These are phyloP conservation scores for Aspergillus neoniger DNA, from an alignment of 2,329 filamentous ascomycete genomes.

Conservation along the genomic window DNA sequence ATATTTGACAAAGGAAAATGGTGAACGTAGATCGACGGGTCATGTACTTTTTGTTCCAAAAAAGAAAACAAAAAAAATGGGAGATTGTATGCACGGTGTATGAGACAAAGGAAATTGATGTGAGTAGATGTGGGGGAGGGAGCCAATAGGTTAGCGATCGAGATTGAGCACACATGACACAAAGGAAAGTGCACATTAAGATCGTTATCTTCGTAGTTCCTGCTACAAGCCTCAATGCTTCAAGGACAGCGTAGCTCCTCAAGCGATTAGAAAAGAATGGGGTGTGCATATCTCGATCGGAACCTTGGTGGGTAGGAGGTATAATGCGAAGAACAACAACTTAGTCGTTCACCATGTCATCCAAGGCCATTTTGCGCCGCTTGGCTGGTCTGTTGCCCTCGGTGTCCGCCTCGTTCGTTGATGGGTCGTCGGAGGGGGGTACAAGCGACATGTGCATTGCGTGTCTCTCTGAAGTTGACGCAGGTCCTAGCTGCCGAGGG, in stretches of 20 bases:
- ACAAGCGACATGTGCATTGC: constrained; percentile 21
- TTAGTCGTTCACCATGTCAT: constrained; percentile 45
- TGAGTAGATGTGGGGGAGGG: neutral
- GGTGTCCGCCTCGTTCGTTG: constrained; percentile 21
- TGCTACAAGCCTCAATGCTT: constrained; percentile 22
- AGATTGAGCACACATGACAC: constrained; percentile 12
- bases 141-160: constrained; percentile 4
- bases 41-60: constrained; percentile 3
- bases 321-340: neutral
- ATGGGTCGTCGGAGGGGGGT: constrained; percentile 17
- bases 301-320: neutral
- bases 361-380: constrained; percentile 42
- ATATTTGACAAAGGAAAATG: constrained; percentile 4
- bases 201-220: constrained; percentile 25
- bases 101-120: neutral
- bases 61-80: neutral
- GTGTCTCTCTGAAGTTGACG: constrained; percentile 22
- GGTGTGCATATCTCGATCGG: constrained; percentile 8
- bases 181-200: constrained; percentile 26
- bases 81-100: neutral
- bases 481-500: constrained; percentile 25
- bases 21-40: neutral
- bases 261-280: neutral
- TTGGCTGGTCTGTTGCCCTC: constrained; percentile 35
- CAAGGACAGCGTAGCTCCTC: neutral